These are phyloP conservation scores for Phytophthora pseudosyringae DNA, from an alignment of 352 stramenopile genomes.

Conservation along the genomic window DNA sequence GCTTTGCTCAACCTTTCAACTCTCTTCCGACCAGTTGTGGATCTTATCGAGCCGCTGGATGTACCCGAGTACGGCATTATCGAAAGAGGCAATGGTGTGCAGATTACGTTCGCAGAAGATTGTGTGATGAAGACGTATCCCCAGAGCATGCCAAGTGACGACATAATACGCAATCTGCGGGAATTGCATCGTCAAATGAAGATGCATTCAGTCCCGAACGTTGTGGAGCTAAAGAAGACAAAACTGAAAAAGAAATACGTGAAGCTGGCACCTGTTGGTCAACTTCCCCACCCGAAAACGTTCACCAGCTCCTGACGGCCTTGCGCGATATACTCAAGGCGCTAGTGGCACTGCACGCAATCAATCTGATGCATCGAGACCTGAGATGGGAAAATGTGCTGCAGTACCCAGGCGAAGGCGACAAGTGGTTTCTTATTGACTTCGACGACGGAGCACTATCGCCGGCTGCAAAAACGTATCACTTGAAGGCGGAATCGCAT, in stretches of 20 bases:
- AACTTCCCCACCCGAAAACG: slow-evolving; percentile 5
- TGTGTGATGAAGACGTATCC: slow-evolving; percentile 15
- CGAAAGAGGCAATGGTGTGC: slow-evolving; percentile 12
- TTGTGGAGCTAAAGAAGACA: slow-evolving; percentile 16
- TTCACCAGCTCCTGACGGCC: slow-evolving; percentile 15
- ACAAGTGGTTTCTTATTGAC: slow-evolving; percentile 14
- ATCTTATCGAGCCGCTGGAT: slow-evolving; percentile 10
- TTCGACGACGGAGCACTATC: slow-evolving; percentile 6
- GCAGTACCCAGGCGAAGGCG: slow-evolving; percentile 14
- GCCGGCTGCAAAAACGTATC: background rate
- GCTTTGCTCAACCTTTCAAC: slow-evolving; percentile 38
- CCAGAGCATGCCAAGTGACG: slow-evolving; percentile 4
- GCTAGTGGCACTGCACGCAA: slow-evolving; percentile 26
- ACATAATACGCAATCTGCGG: slow-evolving; percentile 13
- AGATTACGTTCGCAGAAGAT: slow-evolving; percentile 16
- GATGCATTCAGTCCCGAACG: too few relatives aligned
- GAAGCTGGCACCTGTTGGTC: slow-evolving; percentile 13
- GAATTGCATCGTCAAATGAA: slow-evolving; percentile 17
- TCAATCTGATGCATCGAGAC: slow-evolving; percentile 17
- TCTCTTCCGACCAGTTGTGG: slow-evolving; percentile 28
- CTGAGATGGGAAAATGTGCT: slow-evolving; percentile 22
- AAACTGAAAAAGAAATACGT: slow-evolving; percentile 21
- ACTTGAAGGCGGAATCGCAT: slow-evolving; percentile 32
- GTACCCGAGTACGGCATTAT: slow-evolving; percentile 11
- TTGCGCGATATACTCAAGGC: slow-evolving; percentile 24